phyloP scores from a whole-genome alignment of 495 filamentous ascomycete genomes.

The Peziza echinospora region DNA sequence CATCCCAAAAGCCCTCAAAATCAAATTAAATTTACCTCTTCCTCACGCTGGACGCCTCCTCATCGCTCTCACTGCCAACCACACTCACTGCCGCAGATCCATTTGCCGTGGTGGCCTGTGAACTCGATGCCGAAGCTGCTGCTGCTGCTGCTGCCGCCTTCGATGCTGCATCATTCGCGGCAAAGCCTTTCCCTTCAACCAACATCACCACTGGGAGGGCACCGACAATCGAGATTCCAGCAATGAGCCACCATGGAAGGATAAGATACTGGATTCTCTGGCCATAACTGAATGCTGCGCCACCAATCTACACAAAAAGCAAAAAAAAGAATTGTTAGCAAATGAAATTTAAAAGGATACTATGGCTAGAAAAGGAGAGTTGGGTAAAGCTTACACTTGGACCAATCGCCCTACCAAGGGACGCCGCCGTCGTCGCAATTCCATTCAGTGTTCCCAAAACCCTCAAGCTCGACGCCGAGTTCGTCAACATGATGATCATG shows the following conservation, averaged over 20 bases:
- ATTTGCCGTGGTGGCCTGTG: too few species aligned
- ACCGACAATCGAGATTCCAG: slow-evolving; percentile 34
- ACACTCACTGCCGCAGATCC: too few species aligned
- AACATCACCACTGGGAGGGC: slow-evolving; percentile 48
- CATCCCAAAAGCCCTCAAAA: too few species aligned
- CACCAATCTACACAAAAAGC: slow-evolving; percentile 26
- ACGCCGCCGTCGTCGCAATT: slow-evolving; percentile 56
- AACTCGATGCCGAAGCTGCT: background rate
- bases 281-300: slow-evolving; percentile 46
- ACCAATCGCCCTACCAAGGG: slow-evolving; percentile 54
- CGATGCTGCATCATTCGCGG: slow-evolving; percentile 9
- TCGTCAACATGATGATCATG: slow-evolving; percentile 74
- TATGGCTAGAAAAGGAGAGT: slow-evolving; percentile 9
- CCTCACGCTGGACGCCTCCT: too few species aligned
- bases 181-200: slow-evolving; percentile 54
- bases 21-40: too few species aligned
- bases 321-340: slow-evolving; percentile 2
- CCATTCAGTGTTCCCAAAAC: slow-evolving; percentile 81
- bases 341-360: background rate
- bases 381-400: slow-evolving; percentile 32
- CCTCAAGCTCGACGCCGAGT: slow-evolving; percentile 49
- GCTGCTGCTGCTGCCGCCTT: background rate
- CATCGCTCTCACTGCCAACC: too few species aligned
- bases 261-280: slow-evolving; percentile 49
- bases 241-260: slow-evolving; percentile 57